Base-by-base conservation (phyloP, 2,329 filamentous ascomycete genomes). In the Pochonia chlamydosporia region DNA sequence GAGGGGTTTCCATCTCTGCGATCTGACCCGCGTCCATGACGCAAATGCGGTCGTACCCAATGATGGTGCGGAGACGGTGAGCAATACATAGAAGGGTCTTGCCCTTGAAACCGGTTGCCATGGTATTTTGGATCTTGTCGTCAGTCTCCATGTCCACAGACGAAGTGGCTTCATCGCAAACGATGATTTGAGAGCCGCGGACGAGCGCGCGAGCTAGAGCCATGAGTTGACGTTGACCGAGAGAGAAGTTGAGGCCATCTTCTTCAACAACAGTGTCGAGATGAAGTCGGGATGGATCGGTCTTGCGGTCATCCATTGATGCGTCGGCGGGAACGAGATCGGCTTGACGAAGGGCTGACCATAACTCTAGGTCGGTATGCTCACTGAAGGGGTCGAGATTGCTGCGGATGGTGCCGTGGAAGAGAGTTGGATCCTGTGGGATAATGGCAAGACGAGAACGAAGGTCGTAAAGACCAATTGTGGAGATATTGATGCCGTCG, bases 61-160 rank as follows among this genome's bases (percentile, higher is more conserved):
- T 85, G 53, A 99, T 96, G 1, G 93, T 97, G 60, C 89, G 85
- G 58, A 97, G 73, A 5, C 92, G 79, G 67, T 97, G 92, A 5
- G 92, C 92, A 63, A 97, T 96, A 67, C 90, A 96, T 20, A 97
- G 72, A 40, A 97, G 69, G 3, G 92, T 96, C 73, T 87, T 89
- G 49, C 90, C 91, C 46, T 79, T 76, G 73, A 97, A 97, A 0
- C 84, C 91, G 1, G 79, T 76, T 0, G 88, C 85, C 66, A 97
- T 96, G 3, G 91, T 95, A 47, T 75, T 73, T 67, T 97, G 92
- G 62, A 97, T 96, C 76, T 93, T 95, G 67, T 89, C 85, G 63
- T 99, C 93, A 3, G 92, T 97, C 62, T 96, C 92, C 74, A 96
- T 93, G 65, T 97, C 92, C 7, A 97, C 91, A 0, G 82, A 87